Evolutionary conservation across 768 basidiomycete species (phyloP), one percentile per base, ranked within the genome.

Genomic region (Polyporus arcularius): DNA sequence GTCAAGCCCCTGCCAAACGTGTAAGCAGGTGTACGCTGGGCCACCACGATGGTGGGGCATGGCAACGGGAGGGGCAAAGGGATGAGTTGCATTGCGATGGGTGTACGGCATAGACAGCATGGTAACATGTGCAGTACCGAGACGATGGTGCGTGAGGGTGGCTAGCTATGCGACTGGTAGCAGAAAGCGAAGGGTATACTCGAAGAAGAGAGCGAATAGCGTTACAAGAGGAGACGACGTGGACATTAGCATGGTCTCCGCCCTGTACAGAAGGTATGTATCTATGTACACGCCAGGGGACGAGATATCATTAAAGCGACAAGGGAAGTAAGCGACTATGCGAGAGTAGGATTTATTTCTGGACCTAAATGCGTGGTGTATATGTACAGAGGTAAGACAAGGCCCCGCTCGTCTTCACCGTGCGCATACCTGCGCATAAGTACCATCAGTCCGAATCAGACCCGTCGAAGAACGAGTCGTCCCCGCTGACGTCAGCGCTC

Each of bases 401-500:
- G 31, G 12, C 21, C 21, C 28, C 45, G 50, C 50, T 31, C 50
- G 31, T 32, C 50, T 35, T 16, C 50, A 18, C 21, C 50, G n/a
- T 10, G 28, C 15, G 38, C 50, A 48, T 26, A 10, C 28, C 46
- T 26, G 21, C 21, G 21, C 21, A 26, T 26, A 26, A 48, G 6
- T 35, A 35, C 50, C 16, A 14, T 15, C 16, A 28, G 45, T 56
- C 55, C 12, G 46, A 56, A 16, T 46, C 52, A 30, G 64, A 58
- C 12, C 61, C 31, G 14, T 55, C 31, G 15, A 38, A 47, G 26
- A 60, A 46, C 15, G 51, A 54, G 43, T 50, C 40, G 26, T 31
- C 45, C 52, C 46, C 41, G 31, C 30, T 40, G 15, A 48, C 30
- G 58, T 73, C 64, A 18, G 66, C 53, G 53, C 50, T 57, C 59